Evolutionary conservation across 2,329 filamentous ascomycete species (phyloP), one percentile per base, ranked within the genome.

Genomic region (Alternaria ethzedia): DNA sequence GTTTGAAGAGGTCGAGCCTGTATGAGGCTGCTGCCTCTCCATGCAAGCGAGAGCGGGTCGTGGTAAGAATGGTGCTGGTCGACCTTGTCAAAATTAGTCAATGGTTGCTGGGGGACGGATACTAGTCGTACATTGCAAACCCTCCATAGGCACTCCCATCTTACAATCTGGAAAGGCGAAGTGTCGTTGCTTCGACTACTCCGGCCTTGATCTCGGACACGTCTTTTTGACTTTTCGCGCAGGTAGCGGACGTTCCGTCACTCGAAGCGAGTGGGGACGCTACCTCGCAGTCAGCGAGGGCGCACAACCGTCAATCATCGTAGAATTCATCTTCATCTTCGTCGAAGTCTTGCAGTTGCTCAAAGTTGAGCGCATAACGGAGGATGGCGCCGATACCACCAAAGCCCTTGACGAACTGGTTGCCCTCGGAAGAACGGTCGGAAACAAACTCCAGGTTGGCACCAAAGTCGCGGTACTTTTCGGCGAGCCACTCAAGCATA

Each of bases 341-440:
- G 81, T 97, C 94, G 78, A 91, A 87, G 81, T 98, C 96, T 82
- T 91, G 91, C 82, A 99, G 88, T 83, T 99, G 96, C 85, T 99
- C 96, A 85, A 99, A 99, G 87, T 99, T 99, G 87, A 99, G 93
- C 87, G 97, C 97, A 90, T 99, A 99, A 75, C 96, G 94, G 80
- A 99, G 89, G 78, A 99, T 91, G 70, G 95, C 95, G 72, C 96
- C 96, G 75, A 99, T 97, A 79, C 96, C 96, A 90, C 96, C 96
- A 79, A 99, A 99, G 69, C 96, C 96, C 86, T 97, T 98, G 78
- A 99, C 96, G 83, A 99, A 99, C 86, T 99, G 96, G 84, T 99
- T 99, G 80, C 96, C 96, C 84, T 99, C 96, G 65, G 93, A 97
- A 65, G 95, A 98, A 70, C 94, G 91, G 81, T 99, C 96, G 52